Conservation (phyloP, 73 alveolate species). For the Tetrahymena elliotti region DNA sequence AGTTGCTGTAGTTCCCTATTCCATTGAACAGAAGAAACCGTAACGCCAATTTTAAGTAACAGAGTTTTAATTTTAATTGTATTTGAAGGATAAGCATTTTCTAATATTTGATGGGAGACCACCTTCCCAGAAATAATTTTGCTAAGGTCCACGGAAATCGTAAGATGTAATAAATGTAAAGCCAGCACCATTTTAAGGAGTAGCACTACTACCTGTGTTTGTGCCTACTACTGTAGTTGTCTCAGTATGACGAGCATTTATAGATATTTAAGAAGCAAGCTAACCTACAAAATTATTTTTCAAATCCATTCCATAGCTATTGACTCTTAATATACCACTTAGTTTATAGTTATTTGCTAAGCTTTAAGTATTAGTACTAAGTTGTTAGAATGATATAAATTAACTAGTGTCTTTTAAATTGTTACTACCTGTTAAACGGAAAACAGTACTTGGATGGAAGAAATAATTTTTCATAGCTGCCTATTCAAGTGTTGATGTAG, state of each 20-base stretch:
- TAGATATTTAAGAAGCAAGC: background rate
- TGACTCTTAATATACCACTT: background rate
- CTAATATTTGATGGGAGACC: background rate
- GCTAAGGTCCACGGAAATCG: background rate
- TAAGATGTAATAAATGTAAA: background rate
- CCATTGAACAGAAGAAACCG: background rate
- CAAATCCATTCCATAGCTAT: background rate
- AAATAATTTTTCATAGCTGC: background rate
- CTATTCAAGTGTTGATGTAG: background rate
- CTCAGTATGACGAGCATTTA: background rate
- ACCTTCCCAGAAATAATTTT: background rate
- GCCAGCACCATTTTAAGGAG: background rate
- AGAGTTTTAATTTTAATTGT: background rate
- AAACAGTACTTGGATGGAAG: background rate
- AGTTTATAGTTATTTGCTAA: background rate
- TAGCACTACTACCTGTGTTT: background rate
- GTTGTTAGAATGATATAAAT: background rate
- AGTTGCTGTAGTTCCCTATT: background rate
- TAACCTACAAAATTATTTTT: background rate
- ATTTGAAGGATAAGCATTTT: background rate
- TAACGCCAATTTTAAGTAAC: background rate
- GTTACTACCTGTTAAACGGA: background rate
- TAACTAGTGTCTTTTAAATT: background rate
- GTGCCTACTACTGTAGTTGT: background rate
- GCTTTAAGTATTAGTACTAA: background rate